These are phyloP conservation scores for Neurospora sp. DNA, from an alignment of 495 filamentous ascomycete genomes.

Conservation along the genomic window DNA sequence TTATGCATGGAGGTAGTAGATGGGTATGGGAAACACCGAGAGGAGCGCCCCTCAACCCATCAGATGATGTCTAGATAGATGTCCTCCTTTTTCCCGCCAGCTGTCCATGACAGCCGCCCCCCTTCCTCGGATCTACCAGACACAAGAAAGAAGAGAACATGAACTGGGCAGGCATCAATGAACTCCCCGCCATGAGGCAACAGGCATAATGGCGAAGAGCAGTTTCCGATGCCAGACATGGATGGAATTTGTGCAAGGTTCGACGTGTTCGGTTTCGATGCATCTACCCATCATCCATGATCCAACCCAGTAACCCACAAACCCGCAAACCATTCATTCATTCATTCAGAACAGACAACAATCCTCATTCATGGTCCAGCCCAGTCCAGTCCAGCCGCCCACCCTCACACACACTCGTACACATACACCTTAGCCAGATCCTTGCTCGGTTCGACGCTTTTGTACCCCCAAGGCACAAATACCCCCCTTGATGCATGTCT, in stretches of 20 bases:
- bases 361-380: not conserved
- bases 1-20: not conserved
- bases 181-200: not conserved
- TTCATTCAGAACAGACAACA: not conserved
- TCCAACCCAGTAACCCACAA: not conserved
- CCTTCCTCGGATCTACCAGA: not conserved
- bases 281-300: not conserved
- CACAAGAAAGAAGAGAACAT: not conserved
- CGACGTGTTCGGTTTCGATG: not conserved
- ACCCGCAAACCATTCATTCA: not conserved
- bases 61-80: not conserved
- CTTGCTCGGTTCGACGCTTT: not conserved
- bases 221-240: not conserved
- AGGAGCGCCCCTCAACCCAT: not conserved
- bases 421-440: not conserved
- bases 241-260: not conserved
- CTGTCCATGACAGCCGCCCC: not conserved
- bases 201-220: not conserved
- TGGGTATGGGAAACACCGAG: not conserved
- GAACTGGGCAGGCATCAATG: not conserved
- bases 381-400: not conserved
- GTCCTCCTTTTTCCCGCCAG: not conserved
- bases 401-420: not conserved
- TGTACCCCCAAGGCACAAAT: not conserved
- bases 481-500: not conserved